Base-by-base conservation (phyloP, 352 stramenopile species). In the Globisporangium paddicum region DNA sequence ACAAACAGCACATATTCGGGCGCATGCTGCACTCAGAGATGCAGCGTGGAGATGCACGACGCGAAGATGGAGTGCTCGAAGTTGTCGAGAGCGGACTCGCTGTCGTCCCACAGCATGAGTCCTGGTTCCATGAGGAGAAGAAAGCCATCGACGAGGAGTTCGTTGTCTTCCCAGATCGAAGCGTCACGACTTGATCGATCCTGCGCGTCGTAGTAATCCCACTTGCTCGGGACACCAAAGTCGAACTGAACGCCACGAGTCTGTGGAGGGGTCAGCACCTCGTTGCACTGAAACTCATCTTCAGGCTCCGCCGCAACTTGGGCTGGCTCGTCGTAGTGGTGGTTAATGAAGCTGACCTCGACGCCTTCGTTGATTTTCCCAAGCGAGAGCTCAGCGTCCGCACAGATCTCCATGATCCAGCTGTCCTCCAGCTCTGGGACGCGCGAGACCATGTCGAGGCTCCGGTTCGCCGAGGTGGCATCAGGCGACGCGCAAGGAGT, bases 171-270 rank as follows among this genome's bases (percentile, higher is more conserved):
- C 76, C 71, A 86, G n/a, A 73, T 35, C 3, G 57, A 54, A 23
- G 45, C 60, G 16, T 74, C 68, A 21, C 26, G 52, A 16, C 45
- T 60, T 47, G 67, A 42, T 42, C 58, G 18, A 19, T 71, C 60
- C 23, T 78, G 82, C 34, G 40, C 28, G 7, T 73, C 68, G 53
- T 82, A 66, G 30, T 45, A 19, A 42, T 75, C 44, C 74, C 76
- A 82, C 50, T 67, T 62, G 48, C 72, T 87, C 19, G 76, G 74
- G 3, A 75, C 59, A 25, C 76, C 79, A 55, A 86, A 87, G 59
- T 89, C 75, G 32, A 87, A 70, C 1, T 60, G 49, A 10, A 47
- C 32, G 40, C 37, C 40, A 3, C 21, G 32, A 28, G 13, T 38
- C 25, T 59, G 21, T 10, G 40, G 50, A 5, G 41, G 38, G 3